Conservation (phyloP, 805 yeast species). For the Ogataea thermomethanolica region DNA sequence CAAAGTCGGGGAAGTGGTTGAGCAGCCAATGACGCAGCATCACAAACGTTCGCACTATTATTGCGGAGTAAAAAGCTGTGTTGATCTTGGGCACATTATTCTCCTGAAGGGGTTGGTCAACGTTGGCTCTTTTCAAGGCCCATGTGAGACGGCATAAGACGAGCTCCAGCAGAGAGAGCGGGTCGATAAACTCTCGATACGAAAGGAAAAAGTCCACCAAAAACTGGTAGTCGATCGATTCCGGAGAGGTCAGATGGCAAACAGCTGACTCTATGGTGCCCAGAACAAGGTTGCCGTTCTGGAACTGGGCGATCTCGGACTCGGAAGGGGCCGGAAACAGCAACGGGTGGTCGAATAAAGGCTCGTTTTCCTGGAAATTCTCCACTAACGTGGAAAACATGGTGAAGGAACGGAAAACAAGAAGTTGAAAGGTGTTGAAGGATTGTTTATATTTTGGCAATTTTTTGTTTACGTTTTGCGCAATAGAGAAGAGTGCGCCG, state of each 20-base stretch:
- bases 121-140: slow-evolving; percentile 38
- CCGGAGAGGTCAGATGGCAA: slow-evolving; percentile 67
- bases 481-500: not conserved
- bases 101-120: not conserved
- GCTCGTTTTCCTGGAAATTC: slow-evolving; percentile 32
- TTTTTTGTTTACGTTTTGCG: slow-evolving; percentile 8
- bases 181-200: slow-evolving; percentile 64
- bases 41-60: slow-evolving; percentile 78
- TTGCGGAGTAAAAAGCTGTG: slow-evolving; percentile 42
- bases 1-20: slow-evolving; percentile 87
- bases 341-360: slow-evolving; percentile 32
- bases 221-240: slow-evolving; percentile 69
- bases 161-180: slow-evolving; percentile 56
- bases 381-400: slow-evolving; percentile 19
- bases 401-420: not conserved
- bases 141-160: slow-evolving; percentile 66
- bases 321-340: slow-evolving; percentile 33
- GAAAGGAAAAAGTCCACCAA: slow-evolving; percentile 85
- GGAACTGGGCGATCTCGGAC: slow-evolving; percentile 30
- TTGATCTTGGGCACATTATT: not conserved
- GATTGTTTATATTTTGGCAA: slow-evolving; percentile 4
- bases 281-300: slow-evolving; percentile 14
- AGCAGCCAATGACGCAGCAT: slow-evolving; percentile 85
- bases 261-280: slow-evolving; percentile 43
- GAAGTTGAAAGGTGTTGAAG: not conserved